phyloP scores from a whole-genome alignment of 2,329 filamentous ascomycete genomes.

The Thielaviopsis populi region DNA sequence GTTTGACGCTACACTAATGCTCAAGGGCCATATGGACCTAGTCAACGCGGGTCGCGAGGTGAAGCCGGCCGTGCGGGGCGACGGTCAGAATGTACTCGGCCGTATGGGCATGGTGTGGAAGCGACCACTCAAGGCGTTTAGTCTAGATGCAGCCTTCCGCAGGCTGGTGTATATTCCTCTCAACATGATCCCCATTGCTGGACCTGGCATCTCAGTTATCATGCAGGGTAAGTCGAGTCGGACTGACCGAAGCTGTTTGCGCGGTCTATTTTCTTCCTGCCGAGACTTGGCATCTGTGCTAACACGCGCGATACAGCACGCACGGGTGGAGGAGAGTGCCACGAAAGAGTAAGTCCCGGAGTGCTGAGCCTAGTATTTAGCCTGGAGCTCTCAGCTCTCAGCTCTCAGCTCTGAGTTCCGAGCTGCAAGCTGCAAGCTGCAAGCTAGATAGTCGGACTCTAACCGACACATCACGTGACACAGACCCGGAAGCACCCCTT shows the following conservation, averaged over 20 bases:
- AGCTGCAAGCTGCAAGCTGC: neutral
- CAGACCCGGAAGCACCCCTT: neutral
- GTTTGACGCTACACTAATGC: conserved; percentile 59
- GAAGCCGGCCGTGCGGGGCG: conserved; percentile 34
- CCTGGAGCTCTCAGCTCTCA: too few relatives aligned
- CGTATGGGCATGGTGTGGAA: conserved; percentile 43
- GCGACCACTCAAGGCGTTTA: conserved; percentile 41
- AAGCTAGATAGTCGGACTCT: neutral
- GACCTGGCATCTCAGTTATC: conserved; percentile 42
- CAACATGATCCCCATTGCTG: conserved; percentile 84
- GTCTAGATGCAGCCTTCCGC: conserved; percentile 50
- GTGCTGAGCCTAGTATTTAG: too few relatives aligned
- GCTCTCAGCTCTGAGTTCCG: neutral
- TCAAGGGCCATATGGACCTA: conserved; percentile 39
- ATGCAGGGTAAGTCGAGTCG: conserved; percentile 44
- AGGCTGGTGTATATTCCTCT: conserved; percentile 78
- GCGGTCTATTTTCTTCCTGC: neutral
- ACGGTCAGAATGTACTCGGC: conserved; percentile 33
- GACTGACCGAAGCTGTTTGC: neutral
- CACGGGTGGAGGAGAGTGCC: conserved; percentile 33
- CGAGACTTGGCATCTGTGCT: neutral
- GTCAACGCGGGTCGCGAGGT: conserved; percentile 63
- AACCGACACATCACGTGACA: neutral
- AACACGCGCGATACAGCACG: conserved; percentile 26
- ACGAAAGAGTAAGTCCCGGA: conserved; percentile 35